Percentiles rank a stretch among this genome's conserved stretches.
These are phyloP conservation scores for Cicer chorassanicum DNA, from an alignment of 306 rosid genomes.

Conservation along the genomic window DNA sequence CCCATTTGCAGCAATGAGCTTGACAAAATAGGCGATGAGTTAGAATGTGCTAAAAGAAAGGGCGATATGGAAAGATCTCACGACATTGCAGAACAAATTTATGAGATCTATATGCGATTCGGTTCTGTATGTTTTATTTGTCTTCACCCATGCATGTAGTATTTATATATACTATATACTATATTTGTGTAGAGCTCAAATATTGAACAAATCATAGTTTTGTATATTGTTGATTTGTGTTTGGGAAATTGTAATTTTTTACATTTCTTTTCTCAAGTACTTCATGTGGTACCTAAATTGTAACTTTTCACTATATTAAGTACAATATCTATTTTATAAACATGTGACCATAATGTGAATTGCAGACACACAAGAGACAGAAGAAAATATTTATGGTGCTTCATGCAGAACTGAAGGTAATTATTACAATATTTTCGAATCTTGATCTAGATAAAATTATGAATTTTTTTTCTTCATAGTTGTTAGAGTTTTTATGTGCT, in stretches of 20 bases:
- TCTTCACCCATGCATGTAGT: constrained; percentile 26
- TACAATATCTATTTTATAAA: constrained; percentile 25
- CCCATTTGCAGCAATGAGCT: constrained; percentile 67
- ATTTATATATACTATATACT: neutral
- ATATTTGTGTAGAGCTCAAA: constrained; percentile 25
- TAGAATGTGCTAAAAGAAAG: constrained; percentile 63
- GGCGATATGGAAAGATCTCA: constrained; percentile 67
- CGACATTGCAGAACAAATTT: constrained; percentile 61
- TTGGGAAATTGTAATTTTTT: constrained; percentile 3
- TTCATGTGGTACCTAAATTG: constrained; percentile 20
- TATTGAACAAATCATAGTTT: constrained; percentile 30
- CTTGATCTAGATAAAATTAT: constrained; percentile 23
- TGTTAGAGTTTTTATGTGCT: constrained; percentile 16
- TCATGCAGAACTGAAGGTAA: constrained; percentile 82
- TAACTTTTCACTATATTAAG: constrained; percentile 16
- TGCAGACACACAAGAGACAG: constrained; percentile 92
- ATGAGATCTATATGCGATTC: constrained; percentile 72
- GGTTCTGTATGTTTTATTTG: constrained; percentile 60
- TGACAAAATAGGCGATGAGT: constrained; percentile 69
- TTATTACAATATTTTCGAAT: constrained; percentile 36
- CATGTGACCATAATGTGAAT: constrained; percentile 38
- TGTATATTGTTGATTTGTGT: constrained; percentile 11
- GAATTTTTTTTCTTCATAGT: neutral
- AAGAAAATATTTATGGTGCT: constrained; percentile 89
- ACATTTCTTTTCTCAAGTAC: constrained; percentile 3